A percentile compares a stretch with the other conserved stretches of the same genome.
These are phyloP conservation scores for Colletotrichum siamense DNA, from an alignment of 2,329 filamentous ascomycete genomes.

Conservation along the genomic window DNA sequence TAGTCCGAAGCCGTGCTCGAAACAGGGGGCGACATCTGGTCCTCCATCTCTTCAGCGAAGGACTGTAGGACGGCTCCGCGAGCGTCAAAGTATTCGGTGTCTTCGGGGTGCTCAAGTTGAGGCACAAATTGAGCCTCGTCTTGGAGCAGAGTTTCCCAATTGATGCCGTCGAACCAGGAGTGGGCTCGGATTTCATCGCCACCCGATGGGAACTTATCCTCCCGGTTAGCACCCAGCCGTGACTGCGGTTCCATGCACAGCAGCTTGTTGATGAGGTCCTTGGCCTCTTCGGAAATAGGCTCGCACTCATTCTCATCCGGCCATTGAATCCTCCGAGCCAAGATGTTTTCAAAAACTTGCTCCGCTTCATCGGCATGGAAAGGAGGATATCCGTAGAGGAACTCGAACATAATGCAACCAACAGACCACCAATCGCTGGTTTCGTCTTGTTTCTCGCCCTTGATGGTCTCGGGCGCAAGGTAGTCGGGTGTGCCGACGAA, in stretches of 20 bases:
- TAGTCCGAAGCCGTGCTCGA: constrained; percentile 77
- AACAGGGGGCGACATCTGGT: constrained; percentile 78
- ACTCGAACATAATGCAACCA: constrained; percentile 98
- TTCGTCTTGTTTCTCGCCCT: constrained; percentile 93
- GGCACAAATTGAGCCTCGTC: constrained; percentile 97
- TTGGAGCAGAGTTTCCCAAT: constrained; percentile 90
- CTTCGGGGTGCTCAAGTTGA: constrained; percentile 89
- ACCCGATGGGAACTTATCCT: constrained; percentile 82
- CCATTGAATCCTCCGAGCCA: constrained; percentile 90
- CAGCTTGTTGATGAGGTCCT: constrained; percentile 91
- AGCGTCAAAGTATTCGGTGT: constrained; percentile 97
- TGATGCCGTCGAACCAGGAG: constrained; percentile 84
- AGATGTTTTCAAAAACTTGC: constrained; percentile 95
- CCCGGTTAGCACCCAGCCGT: constrained; percentile 83
- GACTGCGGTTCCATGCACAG: constrained; percentile 84
- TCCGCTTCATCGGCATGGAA: constrained; percentile 93
- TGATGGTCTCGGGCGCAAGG: constrained; percentile 94
- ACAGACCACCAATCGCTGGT: constrained; percentile 99
- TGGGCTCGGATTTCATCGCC: constrained; percentile 92
- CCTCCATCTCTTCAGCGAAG: constrained; percentile 93
- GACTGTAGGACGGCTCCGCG: constrained; percentile 90
- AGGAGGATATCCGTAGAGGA: constrained; percentile 89
- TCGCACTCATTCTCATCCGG: constrained; percentile 81
- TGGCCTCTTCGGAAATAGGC: constrained; percentile 80
- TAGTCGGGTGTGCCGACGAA: constrained; percentile 99